Conservation (phyloP, 148 eudicot genomes). For the Agrostemma githago region DNA sequence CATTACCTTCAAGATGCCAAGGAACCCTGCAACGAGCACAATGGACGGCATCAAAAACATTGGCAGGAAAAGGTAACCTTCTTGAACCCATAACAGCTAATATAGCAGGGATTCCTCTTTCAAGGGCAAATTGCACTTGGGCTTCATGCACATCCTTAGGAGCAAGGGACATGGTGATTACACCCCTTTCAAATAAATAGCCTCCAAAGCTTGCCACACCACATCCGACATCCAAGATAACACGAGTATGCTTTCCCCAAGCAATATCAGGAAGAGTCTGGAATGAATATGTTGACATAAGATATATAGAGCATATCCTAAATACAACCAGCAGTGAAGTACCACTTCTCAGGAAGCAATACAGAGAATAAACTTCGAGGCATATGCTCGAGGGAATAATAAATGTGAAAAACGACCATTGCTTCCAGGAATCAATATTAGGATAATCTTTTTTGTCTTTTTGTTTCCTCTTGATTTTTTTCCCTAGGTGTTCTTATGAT, state of each 20-base stretch:
- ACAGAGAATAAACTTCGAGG: background rate
- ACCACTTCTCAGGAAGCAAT: background rate
- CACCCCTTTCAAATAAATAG: conserved; percentile 64
- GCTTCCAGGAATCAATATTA: background rate
- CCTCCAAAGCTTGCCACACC: conserved; percentile 91
- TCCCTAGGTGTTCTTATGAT: background rate
- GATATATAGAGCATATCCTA: background rate
- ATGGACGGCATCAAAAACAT: conserved; percentile 62
- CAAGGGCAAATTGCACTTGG: conserved; percentile 77
- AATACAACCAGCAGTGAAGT: background rate
- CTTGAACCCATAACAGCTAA: conserved; percentile 73
- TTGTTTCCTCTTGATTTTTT: background rate
- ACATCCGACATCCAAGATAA: conserved; percentile 67
- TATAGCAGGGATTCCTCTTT: conserved; percentile 71
- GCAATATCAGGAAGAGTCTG: conserved; percentile 52
- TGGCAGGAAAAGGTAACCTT: conserved; percentile 56
- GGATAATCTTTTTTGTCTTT: background rate
- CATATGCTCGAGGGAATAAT: background rate
- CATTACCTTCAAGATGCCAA: conserved; percentile 69
- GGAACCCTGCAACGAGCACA: conserved; percentile 82
- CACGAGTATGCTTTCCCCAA: conserved; percentile 60
- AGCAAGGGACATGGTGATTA: conserved; percentile 68
- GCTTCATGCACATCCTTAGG: conserved; percentile 86
- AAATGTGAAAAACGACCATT: background rate
- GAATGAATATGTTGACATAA: conserved; percentile 1